Percentiles rank a stretch among this genome's conserved stretches.
Evolutionary conservation across 805 yeast species (phyloP).

Genomic region (Candida xyloterini): DNA sequence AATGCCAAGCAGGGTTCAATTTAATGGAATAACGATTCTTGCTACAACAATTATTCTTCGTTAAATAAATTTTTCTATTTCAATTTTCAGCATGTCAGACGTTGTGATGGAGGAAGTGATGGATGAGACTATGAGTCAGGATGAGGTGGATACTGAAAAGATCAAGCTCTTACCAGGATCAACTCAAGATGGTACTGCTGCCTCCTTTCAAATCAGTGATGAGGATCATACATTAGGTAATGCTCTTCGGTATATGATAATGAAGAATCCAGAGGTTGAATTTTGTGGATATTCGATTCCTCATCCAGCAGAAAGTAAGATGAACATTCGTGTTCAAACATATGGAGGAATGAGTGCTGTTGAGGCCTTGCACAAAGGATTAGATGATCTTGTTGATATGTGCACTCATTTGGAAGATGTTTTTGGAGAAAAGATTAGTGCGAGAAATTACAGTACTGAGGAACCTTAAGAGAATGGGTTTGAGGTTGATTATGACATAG

Average conservation of each 20-base stretch:
- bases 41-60: not conserved
- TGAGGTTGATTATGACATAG: not conserved
- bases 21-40: not conserved
- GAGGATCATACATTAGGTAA: conserved; percentile 98
- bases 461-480: conserved; percentile 38
- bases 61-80: conserved; percentile 1
- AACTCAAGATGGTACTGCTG: conserved; percentile 90
- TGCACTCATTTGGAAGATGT: conserved; percentile 81
- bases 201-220: conserved; percentile 86
- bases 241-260: conserved; percentile 86
- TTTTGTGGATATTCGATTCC: conserved; percentile 98
- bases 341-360: conserved; percentile 82
- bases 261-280: conserved; percentile 97
- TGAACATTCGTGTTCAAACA: conserved; percentile 92
- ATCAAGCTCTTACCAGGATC: conserved; percentile 77
- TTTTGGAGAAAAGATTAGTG: conserved; percentile 66
- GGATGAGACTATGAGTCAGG: conserved; percentile 28
- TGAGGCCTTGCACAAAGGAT: conserved; percentile 89
- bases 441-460: conserved; percentile 47
- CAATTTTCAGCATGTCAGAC: conserved; percentile 10
- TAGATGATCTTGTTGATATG: conserved; percentile 76
- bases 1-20: no score
- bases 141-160: conserved; percentile 52
- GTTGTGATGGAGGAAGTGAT: conserved; percentile 15
- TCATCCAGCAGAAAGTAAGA: conserved; percentile 89